Conservation (phyloP, 805 yeast species). For the Lipomyces spencermartinsiae region DNA sequence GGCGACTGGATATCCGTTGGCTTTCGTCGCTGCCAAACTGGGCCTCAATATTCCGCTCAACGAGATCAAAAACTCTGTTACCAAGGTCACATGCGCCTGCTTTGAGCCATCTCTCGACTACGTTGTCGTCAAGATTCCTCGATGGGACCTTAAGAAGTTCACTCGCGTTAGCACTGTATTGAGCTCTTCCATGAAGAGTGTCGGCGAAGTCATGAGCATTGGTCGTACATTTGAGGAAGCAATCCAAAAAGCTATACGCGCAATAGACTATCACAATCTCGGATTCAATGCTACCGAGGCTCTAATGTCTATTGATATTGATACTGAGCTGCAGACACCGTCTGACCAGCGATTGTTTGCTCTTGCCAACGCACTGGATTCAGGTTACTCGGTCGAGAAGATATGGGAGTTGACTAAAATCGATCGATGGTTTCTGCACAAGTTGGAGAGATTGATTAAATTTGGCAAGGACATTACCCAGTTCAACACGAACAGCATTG, state of each 20-base stretch:
- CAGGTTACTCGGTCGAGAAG: constrained; percentile 89
- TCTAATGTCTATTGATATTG: constrained; percentile 89
- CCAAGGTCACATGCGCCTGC: constrained; percentile 92
- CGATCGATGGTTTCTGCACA: constrained; percentile 95
- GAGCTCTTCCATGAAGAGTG: constrained; percentile 96
- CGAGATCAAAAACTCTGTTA: constrained; percentile 90
- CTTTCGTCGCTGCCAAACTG: constrained; percentile 96
- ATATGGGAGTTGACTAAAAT: constrained; percentile 90
- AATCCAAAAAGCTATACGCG: constrained; percentile 94
- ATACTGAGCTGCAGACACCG: constrained; percentile 91
- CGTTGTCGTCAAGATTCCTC: constrained; percentile 95
- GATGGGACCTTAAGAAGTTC: constrained; percentile 98
- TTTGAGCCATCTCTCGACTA: constrained; percentile 98
- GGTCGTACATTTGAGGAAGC: constrained; percentile 99
- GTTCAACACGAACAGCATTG: constrained; percentile 54
- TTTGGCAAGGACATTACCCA: constrained; percentile 60
- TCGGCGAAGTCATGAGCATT: constrained; percentile 98
- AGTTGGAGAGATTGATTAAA: constrained; percentile 73
- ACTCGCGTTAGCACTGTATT: constrained; percentile 86
- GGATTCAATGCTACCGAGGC: constrained; percentile 87
- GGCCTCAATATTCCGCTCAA: constrained; percentile 92
- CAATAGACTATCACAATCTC: constrained; percentile 92
- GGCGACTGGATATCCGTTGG: constrained; percentile 98
- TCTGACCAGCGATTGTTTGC: constrained; percentile 98
- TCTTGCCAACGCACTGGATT: constrained; percentile 88